Percentiles rank a stretch among this genome's conserved stretches.
These are phyloP conservation scores for Bruguiera hainesii DNA, from an alignment of 441 rosid species.

Conservation along the genomic window DNA sequence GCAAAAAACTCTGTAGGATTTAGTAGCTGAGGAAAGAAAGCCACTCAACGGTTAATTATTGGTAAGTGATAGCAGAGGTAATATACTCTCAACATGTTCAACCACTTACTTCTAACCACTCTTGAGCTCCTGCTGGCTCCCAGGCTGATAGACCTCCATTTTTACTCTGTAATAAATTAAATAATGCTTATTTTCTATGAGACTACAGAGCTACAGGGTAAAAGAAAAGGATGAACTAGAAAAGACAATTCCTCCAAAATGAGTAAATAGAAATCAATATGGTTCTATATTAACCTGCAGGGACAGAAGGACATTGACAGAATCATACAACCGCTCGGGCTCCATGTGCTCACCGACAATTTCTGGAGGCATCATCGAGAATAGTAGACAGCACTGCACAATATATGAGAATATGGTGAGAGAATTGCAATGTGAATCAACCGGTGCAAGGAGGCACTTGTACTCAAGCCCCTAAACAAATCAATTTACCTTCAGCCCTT, in stretches of 20 bases:
- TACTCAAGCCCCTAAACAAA: constrained; percentile 8
- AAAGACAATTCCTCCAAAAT: neutral
- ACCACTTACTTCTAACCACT: constrained; percentile 64
- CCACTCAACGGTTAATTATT: neutral
- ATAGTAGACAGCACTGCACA: constrained; percentile 61
- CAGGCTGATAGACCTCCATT: constrained; percentile 72
- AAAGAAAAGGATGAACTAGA: neutral
- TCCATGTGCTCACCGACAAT: constrained; percentile 62
- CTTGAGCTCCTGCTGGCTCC: constrained; percentile 67
- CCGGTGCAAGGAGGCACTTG: too few relatives aligned
- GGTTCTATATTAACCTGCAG: constrained; percentile 37
- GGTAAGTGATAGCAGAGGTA: neutral
- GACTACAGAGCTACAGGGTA: too few relatives aligned
- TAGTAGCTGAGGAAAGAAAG: constrained; percentile 36
- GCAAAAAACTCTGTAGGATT: constrained; percentile 52
- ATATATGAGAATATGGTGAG: neutral
- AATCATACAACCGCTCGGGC: constrained; percentile 44
- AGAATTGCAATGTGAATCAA: neutral
- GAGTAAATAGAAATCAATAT: neutral
- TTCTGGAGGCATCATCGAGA: constrained; percentile 61
- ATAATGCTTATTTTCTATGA: too few relatives aligned
- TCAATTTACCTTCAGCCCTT: constrained; percentile 34
- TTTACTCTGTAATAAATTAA: constrained; percentile 43
- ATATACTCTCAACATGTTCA: neutral
- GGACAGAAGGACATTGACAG: constrained; percentile 67